Evolutionary conservation across 352 stramenopile species (phyloP), one percentile per base, ranked within the genome.

Genomic region (Phytopythium litorale): DNA sequence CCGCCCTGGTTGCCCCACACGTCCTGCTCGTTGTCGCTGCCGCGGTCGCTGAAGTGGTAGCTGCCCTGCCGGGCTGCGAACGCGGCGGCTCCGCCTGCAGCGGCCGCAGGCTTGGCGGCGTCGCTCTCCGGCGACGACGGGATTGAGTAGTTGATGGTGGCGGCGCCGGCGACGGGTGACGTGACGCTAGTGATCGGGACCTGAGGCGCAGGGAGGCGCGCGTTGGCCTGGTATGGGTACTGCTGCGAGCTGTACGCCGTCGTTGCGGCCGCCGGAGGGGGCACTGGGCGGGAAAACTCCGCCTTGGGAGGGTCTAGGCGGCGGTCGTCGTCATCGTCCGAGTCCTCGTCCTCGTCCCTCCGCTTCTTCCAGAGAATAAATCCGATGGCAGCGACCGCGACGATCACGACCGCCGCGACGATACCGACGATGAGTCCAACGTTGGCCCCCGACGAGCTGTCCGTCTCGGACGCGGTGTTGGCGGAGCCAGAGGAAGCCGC

Each of bases 321-420:
- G 15, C 67, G 64, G 30, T 64, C 38, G 19, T 74, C 70, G 12
- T 89, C 81, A 50, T 87, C 73, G 55, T 88, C 79, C 62, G 76
- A 87, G 62, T 89, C 77, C 11, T 87, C 79, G 49, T 81, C 72
- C 25, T 88, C 79, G 40, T 85, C 79, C 35, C 75, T 68, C 13
- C 73, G 71, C 57, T 75, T 73, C 59, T 81, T 87, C 74, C 74
- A 89, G 33, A 87, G 61, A 28, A 87, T 78, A 62, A 91, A 85
- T 18, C 59, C 81, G 25, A 81, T 64, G 12, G 84, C 68, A 15
- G 78, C 79, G 23, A 75, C 72, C 33, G 86, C 62, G 19, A 83
- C 74, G 11, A 75, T 67, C 7, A 70, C 62, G 7, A 67, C 72
- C 23, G 70, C 78, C 28, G 46, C 68, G 16, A 70, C 66, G 56